Percentiles rank a stretch among this genome's conserved stretches.
Evolutionary conservation across 129 eudicot genomes (phyloP).

Genomic region (Chrysanthemum seticuspe): DNA sequence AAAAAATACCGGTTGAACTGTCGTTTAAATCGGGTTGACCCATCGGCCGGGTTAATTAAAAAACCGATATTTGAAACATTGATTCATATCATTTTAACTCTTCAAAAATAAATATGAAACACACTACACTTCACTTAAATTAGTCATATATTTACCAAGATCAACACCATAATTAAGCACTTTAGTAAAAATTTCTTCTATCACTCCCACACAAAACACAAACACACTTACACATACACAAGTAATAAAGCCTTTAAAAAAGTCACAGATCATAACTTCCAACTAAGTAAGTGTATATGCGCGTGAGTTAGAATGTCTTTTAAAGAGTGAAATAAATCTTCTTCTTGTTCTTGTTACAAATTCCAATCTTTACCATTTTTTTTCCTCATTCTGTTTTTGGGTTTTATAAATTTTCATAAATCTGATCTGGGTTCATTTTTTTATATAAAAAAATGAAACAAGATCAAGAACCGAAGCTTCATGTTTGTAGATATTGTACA

Average conservation of each 20-base stretch:
- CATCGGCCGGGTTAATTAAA: no score
- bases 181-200: no score
- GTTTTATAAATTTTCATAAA: conserved; percentile 3
- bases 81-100: no score
- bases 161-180: no score
- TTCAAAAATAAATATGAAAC: no score
- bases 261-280: conserved; percentile 34
- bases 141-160: no score
- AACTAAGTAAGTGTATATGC: conserved; percentile 19
- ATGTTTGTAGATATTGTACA: conserved; percentile 56
- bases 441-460: conserved; percentile 36
- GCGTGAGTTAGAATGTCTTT: conserved; percentile 24
- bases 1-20: no score
- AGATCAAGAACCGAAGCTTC: conserved; percentile 39
- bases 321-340: conserved; percentile 17
- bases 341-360: conserved; percentile 24
- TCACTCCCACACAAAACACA: no score
- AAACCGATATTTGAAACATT: no score
- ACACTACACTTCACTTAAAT: no score
- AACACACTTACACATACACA: no score
- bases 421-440: conserved; percentile 25
- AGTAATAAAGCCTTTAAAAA: conserved; percentile 9
- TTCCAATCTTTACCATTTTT: conserved; percentile 22
- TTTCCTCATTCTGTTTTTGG: conserved; percentile 1
- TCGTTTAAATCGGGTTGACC: no score